Percentiles rank a stretch among this genome's conserved stretches.
Conservation (phyloP, 2,329 filamentous ascomycete genomes). For the Penicillium sp. region DNA sequence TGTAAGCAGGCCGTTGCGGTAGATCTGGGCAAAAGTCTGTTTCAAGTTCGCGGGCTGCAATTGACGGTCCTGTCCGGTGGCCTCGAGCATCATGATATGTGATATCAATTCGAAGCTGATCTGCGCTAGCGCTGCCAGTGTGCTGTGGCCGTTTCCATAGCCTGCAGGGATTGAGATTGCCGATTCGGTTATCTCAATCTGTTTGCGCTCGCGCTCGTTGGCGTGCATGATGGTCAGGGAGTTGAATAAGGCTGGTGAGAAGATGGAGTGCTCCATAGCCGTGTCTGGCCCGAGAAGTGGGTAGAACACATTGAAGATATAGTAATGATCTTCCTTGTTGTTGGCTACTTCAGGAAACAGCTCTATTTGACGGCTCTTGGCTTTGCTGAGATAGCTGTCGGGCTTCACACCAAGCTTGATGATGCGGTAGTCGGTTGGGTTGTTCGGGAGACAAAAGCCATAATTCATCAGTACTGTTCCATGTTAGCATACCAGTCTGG, state of each 20-base stretch:
- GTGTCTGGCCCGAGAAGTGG: constrained; percentile 38
- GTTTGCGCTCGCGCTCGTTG: constrained; percentile 44
- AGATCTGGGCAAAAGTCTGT: constrained; percentile 44
- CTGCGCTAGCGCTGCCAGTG: constrained; percentile 45
- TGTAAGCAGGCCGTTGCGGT: constrained; percentile 44
- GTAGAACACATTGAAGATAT: constrained; percentile 49
- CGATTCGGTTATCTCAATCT: constrained; percentile 34
- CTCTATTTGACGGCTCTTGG: constrained; percentile 37
- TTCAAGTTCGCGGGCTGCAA: constrained; percentile 40
- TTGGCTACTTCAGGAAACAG: constrained; percentile 36
- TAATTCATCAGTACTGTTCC: constrained; percentile 47
- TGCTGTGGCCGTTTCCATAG: constrained; percentile 41
- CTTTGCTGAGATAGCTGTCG: constrained; percentile 40
- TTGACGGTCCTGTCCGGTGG: constrained; percentile 27
- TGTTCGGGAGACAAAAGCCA: constrained; percentile 47
- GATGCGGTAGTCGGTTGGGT: constrained; percentile 48
- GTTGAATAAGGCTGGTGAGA: constrained; percentile 47
- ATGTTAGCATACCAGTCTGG: constrained; percentile 3
- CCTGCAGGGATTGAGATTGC: constrained; percentile 30
- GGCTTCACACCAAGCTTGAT: constrained; percentile 42
- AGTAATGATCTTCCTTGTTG: constrained; percentile 40
- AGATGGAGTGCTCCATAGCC: constrained; percentile 43
- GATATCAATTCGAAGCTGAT: constrained; percentile 44
- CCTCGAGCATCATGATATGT: constrained; percentile 39
- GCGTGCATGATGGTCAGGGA: constrained; percentile 44